Evolutionary conservation across 345 rosid genomes (phyloP).

Genomic region (Chamaenerion angustifolium): DNA sequence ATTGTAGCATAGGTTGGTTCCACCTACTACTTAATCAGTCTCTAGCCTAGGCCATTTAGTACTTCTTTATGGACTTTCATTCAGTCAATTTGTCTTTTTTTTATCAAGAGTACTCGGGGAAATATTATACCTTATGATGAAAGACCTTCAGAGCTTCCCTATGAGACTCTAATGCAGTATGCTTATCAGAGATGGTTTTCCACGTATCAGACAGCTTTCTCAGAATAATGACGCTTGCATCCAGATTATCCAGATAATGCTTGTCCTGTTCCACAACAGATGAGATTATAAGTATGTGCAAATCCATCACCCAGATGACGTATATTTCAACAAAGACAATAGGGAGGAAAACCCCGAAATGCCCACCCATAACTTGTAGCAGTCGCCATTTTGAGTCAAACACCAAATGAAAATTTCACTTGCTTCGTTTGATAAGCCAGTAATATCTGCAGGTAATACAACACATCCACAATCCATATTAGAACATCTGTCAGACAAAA

Average conservation of each 20-base stretch:
- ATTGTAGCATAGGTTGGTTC: too few species aligned
- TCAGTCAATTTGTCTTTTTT: not conserved
- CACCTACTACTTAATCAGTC: too few species aligned
- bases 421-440: constrained; percentile 37
- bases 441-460: constrained; percentile 15
- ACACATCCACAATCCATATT: not conserved
- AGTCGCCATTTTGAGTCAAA: constrained; percentile 32
- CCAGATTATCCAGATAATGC: constrained; percentile 33
- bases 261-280: constrained; percentile 22
- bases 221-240: constrained; percentile 32
- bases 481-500: not conserved
- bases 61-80: too few species aligned
- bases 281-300: not conserved
- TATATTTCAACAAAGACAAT: too few species aligned
- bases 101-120: not conserved
- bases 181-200: constrained; percentile 25
- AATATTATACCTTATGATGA: constrained; percentile 29
- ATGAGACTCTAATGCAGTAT: constrained; percentile 16
- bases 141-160: constrained; percentile 31
- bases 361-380: constrained; percentile 46
- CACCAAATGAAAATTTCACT: constrained; percentile 38
- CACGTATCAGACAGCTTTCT: constrained; percentile 31
- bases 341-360: not conserved
- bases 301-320: not conserved
- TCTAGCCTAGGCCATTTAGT: too few species aligned